These are phyloP conservation scores for Rhizoclosmatium globosum DNA, from an alignment of 192 early-diverging fungal species.

Conservation along the genomic window DNA sequence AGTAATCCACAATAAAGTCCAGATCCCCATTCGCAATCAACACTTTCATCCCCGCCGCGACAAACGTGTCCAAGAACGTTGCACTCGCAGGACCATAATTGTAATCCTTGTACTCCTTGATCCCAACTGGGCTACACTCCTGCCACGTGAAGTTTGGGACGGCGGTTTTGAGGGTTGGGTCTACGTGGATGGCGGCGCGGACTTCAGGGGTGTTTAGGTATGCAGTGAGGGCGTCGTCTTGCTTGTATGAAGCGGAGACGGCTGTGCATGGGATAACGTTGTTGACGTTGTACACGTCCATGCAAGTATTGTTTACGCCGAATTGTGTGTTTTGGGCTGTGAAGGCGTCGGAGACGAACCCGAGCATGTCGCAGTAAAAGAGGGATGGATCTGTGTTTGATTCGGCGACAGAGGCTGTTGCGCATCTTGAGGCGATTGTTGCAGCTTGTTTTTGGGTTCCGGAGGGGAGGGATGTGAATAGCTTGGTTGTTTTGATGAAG, in stretches of 20 bases:
- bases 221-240: background rate
- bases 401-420: background rate
- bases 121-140: background rate
- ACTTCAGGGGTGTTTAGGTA: slow-evolving; percentile 1
- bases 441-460: no score
- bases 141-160: background rate
- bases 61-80: slow-evolving; percentile 5
- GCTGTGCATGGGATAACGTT: background rate
- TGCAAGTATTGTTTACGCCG: slow-evolving; percentile 1
- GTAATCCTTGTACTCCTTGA: background rate
- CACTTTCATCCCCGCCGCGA: slow-evolving; percentile 12
- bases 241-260: no score
- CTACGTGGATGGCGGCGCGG: slow-evolving; percentile 36
- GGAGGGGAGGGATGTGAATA: background rate
- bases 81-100: no score
- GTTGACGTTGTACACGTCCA: slow-evolving; percentile 24
- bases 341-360: background rate
- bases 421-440: background rate
- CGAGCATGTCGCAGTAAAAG: slow-evolving; percentile 10
- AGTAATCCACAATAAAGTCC: slow-evolving; percentile 27
- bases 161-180: background rate
- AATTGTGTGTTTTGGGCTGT: background rate
- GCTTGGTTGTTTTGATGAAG: background rate
- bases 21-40: slow-evolving; percentile 22
- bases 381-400: background rate